A percentile compares a stretch with the other conserved stretches of the same genome.
phyloP scores from a whole-genome alignment of 2,329 filamentous ascomycete species.

The Paramyrothecium sp. region DNA sequence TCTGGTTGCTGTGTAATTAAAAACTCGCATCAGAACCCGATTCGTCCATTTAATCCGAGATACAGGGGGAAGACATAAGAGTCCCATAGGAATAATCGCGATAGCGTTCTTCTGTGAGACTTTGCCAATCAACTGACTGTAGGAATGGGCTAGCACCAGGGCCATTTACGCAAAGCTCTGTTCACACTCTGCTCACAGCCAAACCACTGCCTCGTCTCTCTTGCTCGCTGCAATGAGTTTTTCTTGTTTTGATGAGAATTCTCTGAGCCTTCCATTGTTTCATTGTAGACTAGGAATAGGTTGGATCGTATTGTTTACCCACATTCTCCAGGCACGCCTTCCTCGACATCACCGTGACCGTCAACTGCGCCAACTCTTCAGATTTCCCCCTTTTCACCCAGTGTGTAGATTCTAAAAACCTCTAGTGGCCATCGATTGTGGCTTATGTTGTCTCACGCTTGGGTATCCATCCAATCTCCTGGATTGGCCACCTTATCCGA shows the following conservation, averaged over 20 bases:
- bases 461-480: neutral
- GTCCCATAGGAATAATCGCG: neutral
- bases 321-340: neutral
- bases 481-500: neutral
- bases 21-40: neutral
- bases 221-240: neutral
- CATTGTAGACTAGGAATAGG: neutral
- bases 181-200: neutral
- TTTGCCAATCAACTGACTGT: too few relatives aligned
- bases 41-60: neutral
- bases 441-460: neutral
- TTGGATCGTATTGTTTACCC: neutral
- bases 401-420: neutral
- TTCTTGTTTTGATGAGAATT: neutral
- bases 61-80: neutral
- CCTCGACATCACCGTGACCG: neutral
- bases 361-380: neutral
- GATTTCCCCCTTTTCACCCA: neutral
- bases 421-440: neutral
- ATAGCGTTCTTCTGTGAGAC: too few relatives aligned
- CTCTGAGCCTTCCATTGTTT: neutral
- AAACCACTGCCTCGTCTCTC: neutral
- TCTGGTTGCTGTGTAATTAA: neutral
- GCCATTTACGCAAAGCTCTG: neutral
- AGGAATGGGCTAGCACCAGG: neutral